Percentiles rank a stretch among this genome's conserved stretches.
phyloP scores from a whole-genome alignment of 257 asterid genomes.

The Nicotiana otophora region DNA sequence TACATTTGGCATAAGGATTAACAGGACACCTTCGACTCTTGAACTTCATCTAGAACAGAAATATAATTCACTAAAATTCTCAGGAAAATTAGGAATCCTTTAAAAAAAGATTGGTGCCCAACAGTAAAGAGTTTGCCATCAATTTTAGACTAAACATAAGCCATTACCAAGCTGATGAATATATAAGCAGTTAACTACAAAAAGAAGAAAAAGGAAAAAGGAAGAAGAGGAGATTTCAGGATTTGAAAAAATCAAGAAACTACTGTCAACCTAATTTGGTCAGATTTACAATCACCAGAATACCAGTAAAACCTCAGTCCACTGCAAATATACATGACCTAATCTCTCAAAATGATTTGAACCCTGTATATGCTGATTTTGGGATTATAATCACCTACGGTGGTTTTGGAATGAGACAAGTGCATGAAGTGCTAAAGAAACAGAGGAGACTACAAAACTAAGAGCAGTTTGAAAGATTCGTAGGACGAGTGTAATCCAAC shows the following conservation, averaged over 20 bases:
- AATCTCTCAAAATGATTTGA: constrained; percentile 6
- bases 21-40: not conserved
- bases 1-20: not conserved
- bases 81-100: not conserved
- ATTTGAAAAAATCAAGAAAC: not conserved
- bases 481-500: not conserved
- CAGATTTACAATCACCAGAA: constrained; percentile 11
- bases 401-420: not conserved
- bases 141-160: not conserved
- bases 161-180: not conserved
- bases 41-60: not conserved
- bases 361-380: not conserved
- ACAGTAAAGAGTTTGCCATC: not conserved
- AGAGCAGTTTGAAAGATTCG: not conserved
- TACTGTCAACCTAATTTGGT: not conserved
- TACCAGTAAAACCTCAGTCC: not conserved
- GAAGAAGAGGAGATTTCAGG: not conserved
- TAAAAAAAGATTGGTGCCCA: not conserved
- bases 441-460: not conserved
- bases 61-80: not conserved
- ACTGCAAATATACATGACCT: constrained; percentile 1
- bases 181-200: not conserved
- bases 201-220: not conserved
- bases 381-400: not conserved
- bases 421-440: not conserved